A percentile compares a stretch with the other conserved stretches of the same genome.
Conservation (phyloP, 2,329 filamentous ascomycete species). For the Ascochyta pisi region DNA sequence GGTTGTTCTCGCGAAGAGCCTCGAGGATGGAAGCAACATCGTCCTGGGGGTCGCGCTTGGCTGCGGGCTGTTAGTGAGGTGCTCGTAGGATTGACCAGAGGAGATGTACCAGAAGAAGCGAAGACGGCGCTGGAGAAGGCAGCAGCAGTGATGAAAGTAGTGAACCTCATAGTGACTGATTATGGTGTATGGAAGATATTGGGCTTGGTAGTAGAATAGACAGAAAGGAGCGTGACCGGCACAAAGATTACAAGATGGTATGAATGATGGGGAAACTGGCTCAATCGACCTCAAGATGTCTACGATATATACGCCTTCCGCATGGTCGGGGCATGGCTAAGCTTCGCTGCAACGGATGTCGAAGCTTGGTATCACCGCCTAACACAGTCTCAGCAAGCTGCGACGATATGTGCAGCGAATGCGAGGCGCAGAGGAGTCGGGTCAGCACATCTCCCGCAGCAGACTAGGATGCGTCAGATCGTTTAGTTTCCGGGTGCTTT, state of each 20-base stretch:
- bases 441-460: conserved; percentile 6
- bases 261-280: conserved; percentile 18
- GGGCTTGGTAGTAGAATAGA: conserved; percentile 9
- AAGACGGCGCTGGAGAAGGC: conserved; percentile 38
- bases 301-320: conserved; percentile 25
- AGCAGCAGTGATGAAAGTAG: conserved; percentile 32
- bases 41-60: conserved; percentile 27
- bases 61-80: conserved; percentile 8
- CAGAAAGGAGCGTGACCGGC: conserved; percentile 37
- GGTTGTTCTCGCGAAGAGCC: conserved; percentile 38
- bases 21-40: conserved; percentile 38
- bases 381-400: conserved; percentile 34
- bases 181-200: conserved; percentile 6
- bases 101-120: conserved; percentile 27
- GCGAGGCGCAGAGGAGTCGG: conserved; percentile 2
- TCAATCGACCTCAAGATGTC: conserved; percentile 8
- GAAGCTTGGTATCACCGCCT: conserved; percentile 30
- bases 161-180: conserved; percentile 38
- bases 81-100: neutral
- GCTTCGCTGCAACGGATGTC: conserved; percentile 23
- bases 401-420: conserved; percentile 17
- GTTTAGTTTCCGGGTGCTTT: conserved; percentile 21
- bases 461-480: conserved; percentile 22
- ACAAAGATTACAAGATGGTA: conserved; percentile 32
- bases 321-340: conserved; percentile 9